A percentile compares a stretch with the other conserved stretches of the same genome.
These are phyloP conservation scores for Endocarpon pusillum DNA, from an alignment of 495 filamentous ascomycete species.

Conservation along the genomic window DNA sequence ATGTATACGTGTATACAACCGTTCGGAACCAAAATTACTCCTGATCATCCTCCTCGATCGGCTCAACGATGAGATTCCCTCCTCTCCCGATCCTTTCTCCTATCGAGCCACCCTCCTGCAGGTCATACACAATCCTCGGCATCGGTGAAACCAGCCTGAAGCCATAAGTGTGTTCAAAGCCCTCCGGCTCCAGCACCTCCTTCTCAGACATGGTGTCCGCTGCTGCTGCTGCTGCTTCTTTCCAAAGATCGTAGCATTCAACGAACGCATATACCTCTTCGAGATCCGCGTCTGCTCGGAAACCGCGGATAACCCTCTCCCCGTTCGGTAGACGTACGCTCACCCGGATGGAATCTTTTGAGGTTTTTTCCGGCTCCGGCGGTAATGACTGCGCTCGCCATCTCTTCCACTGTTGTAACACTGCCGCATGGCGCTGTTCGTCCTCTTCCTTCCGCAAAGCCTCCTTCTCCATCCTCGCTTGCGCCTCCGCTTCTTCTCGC, in stretches of 20 bases:
- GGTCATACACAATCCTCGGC: conserved; percentile 60
- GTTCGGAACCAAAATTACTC: conserved; percentile 25
- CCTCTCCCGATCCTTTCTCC: conserved; percentile 60
- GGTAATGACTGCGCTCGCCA: conserved; percentile 58
- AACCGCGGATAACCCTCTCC: conserved; percentile 58
- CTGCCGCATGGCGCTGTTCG: conserved; percentile 36
- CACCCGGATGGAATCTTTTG: conserved; percentile 59
- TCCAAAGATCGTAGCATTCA: conserved; percentile 64
- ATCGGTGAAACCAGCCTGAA: conserved; percentile 73
- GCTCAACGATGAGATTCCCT: conserved; percentile 78
- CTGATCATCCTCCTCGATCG: conserved; percentile 39
- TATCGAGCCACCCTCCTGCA: conserved; percentile 45
- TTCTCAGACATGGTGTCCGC: conserved; percentile 5
- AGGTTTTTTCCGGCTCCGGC: conserved; percentile 45
- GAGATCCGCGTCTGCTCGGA: conserved; percentile 42
- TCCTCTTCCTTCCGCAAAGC: conserved; percentile 45
- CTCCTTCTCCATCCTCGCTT: conserved; percentile 42
- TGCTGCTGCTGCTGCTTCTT: conserved; percentile 16
- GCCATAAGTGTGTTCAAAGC: conserved; percentile 58
- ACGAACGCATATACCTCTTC: conserved; percentile 95
- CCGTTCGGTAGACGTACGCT: conserved; percentile 61
- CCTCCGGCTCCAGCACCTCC: conserved; percentile 35
- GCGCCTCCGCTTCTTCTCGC: conserved; percentile 55
- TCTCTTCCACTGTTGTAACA: conserved; percentile 53
- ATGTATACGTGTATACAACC: neutral